These are phyloP conservation scores for Talaromyces albobiverticillius DNA, from an alignment of 2,329 filamentous ascomycete genomes.

Conservation along the genomic window DNA sequence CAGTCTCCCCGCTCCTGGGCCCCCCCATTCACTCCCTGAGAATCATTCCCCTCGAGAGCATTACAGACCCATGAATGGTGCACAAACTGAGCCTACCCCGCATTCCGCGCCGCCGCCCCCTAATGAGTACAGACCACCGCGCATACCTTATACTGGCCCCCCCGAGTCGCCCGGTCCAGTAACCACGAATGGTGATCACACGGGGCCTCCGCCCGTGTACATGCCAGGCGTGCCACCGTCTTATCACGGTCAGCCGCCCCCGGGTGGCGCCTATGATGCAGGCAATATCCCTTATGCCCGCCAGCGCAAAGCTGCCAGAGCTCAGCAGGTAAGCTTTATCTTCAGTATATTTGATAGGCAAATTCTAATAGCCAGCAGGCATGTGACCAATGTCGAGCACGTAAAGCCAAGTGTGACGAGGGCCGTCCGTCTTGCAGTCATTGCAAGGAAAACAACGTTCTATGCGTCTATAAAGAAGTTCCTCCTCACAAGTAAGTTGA, in stretches of 20 bases:
- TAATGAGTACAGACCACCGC: conserved; percentile 30
- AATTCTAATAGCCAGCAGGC: conserved; percentile 48
- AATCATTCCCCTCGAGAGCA: conserved; percentile 24
- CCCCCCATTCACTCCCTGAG: conserved; percentile 26
- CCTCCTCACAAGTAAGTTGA: conserved; percentile 78
- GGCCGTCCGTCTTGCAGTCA: conserved; percentile 75
- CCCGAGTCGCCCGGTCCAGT: conserved; percentile 23
- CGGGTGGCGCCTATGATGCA: conserved; percentile 30
- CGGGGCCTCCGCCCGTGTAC: conserved; percentile 28
- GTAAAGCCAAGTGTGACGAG: conserved; percentile 92
- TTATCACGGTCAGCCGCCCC: conserved; percentile 19
- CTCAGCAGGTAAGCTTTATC: conserved; percentile 33
- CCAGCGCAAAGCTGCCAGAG: conserved; percentile 38
- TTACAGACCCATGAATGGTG: conserved; percentile 34
- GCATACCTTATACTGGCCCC: conserved; percentile 29
- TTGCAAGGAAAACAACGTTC: conserved; percentile 80
- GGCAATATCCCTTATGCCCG: conserved; percentile 32
- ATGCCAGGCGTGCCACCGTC: conserved; percentile 23
- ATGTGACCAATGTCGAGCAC: conserved; percentile 81
- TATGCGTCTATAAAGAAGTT: conserved; percentile 86
- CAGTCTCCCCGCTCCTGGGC: conserved; percentile 26
- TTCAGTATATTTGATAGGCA: background rate
- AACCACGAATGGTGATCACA: conserved; percentile 27
- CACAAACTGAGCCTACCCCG: conserved; percentile 25
- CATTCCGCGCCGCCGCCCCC: conserved; percentile 25